These are phyloP conservation scores for Erysimum cheiranthoides DNA, from an alignment of 345 rosid genomes.

Conservation along the genomic window DNA sequence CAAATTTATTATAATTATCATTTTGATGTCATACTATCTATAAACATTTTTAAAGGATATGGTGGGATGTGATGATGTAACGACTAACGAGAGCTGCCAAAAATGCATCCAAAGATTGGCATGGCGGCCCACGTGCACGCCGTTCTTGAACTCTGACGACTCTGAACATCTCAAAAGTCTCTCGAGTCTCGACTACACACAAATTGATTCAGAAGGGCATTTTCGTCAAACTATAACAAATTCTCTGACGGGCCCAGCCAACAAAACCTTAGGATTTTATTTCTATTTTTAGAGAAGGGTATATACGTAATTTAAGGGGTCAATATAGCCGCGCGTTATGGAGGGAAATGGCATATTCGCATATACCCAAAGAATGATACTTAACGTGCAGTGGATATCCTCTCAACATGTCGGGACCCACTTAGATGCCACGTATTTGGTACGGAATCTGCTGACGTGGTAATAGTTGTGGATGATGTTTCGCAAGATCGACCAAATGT, in stretches of 20 bases:
- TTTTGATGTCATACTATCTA: no score
- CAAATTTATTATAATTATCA: no score
- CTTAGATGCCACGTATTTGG: constrained; percentile 29
- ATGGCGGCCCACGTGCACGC: no score
- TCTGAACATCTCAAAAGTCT: no score
- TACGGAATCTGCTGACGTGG: constrained; percentile 41
- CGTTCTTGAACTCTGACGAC: no score
- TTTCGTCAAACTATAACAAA: background rate
- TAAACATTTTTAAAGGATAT: no score
- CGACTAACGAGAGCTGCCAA: no score
- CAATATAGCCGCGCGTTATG: constrained; percentile 11
- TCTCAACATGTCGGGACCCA: constrained; percentile 41
- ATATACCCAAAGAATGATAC: constrained; percentile 43
- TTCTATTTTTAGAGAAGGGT: background rate
- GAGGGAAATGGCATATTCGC: constrained; percentile 45
- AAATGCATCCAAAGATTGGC: no score
- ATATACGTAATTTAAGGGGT: background rate
- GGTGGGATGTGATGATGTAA: no score
- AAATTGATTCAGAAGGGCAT: constrained; percentile 16
- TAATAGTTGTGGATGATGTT: constrained; percentile 18
- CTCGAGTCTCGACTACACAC: no score
- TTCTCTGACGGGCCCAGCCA: background rate
- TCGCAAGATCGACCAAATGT: background rate
- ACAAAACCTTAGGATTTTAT: background rate
- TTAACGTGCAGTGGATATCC: constrained; percentile 47